Evolutionary conservation across 352 stramenopile genomes (phyloP).

Genomic region (Phytophthora meadii): DNA sequence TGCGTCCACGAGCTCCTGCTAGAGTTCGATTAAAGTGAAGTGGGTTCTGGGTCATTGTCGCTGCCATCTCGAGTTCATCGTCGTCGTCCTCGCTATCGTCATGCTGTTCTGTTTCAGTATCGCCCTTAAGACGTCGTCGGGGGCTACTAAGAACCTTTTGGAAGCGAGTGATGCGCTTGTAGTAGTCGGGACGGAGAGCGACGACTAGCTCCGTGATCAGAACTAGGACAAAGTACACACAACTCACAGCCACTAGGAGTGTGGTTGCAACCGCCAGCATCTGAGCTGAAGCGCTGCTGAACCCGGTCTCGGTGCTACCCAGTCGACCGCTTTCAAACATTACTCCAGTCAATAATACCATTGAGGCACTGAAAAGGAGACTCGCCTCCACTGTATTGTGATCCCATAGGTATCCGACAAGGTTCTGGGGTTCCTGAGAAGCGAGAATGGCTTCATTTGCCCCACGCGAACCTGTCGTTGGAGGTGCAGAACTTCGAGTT

Average conservation of each 20-base stretch:
- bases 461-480: slow-evolving; percentile 15
- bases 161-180: slow-evolving; percentile 60
- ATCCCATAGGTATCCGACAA: slow-evolving; percentile 74
- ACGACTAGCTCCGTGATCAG: slow-evolving; percentile 70
- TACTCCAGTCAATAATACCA: slow-evolving; percentile 66
- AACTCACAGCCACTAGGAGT: slow-evolving; percentile 61
- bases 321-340: slow-evolving; percentile 79
- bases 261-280: slow-evolving; percentile 59
- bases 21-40: slow-evolving; percentile 59
- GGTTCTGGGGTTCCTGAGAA: slow-evolving; percentile 46
- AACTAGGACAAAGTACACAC: slow-evolving; percentile 68
- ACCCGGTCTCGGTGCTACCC: slow-evolving; percentile 45
- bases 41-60: slow-evolving; percentile 72
- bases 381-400: slow-evolving; percentile 84
- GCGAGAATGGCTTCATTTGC: slow-evolving; percentile 39
- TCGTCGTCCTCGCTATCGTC: slow-evolving; percentile 43
- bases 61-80: slow-evolving; percentile 70
- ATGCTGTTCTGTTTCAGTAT: slow-evolving; percentile 11
- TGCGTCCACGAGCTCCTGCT: slow-evolving; percentile 36
- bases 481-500: slow-evolving; percentile 13
- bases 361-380: slow-evolving; percentile 73
- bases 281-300: slow-evolving; percentile 53
- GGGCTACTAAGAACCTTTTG: slow-evolving; percentile 67
- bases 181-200: slow-evolving; percentile 69
- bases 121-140: slow-evolving; percentile 24